Evolutionary conservation across 257 asterid species (phyloP).

Genomic region (Solanum okadae): DNA sequence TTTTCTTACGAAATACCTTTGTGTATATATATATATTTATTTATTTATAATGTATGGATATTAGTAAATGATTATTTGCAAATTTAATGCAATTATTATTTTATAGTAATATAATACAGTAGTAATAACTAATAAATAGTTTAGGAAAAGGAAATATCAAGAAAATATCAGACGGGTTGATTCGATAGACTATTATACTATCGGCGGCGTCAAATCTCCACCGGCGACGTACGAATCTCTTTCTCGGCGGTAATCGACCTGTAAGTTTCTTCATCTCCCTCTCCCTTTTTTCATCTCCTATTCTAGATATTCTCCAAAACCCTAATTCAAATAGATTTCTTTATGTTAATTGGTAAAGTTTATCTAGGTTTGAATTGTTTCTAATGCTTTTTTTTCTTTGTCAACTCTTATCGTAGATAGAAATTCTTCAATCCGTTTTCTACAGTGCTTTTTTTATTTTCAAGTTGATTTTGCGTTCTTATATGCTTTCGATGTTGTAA

Average conservation of each 20-base stretch:
- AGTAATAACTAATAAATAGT: not conserved
- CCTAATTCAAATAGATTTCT: not conserved
- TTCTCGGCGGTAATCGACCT: not conserved
- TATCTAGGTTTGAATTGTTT: not conserved
- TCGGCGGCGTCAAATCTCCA: not conserved
- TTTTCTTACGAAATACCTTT: too few species aligned
- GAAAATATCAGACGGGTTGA: not conserved
- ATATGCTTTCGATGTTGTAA: not conserved
- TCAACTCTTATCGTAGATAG: not conserved
- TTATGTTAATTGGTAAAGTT: not conserved
- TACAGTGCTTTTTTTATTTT: not conserved
- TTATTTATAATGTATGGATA: too few species aligned
- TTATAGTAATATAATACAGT: too few species aligned
- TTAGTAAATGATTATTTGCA: too few species aligned
- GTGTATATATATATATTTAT: too few species aligned
- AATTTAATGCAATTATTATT: too few species aligned
- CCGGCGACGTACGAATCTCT: not conserved
- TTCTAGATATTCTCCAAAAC: not conserved
- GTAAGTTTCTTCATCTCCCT: not conserved
- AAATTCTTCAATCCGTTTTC: not conserved
- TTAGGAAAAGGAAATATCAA: not conserved
- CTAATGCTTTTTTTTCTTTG: not conserved
- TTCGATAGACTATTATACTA: not conserved
- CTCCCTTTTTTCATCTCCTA: too few species aligned
- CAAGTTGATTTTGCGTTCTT: not conserved